Evolutionary conservation across 768 basidiomycete species (phyloP).

Genomic region (Megacollybia marginata): DNA sequence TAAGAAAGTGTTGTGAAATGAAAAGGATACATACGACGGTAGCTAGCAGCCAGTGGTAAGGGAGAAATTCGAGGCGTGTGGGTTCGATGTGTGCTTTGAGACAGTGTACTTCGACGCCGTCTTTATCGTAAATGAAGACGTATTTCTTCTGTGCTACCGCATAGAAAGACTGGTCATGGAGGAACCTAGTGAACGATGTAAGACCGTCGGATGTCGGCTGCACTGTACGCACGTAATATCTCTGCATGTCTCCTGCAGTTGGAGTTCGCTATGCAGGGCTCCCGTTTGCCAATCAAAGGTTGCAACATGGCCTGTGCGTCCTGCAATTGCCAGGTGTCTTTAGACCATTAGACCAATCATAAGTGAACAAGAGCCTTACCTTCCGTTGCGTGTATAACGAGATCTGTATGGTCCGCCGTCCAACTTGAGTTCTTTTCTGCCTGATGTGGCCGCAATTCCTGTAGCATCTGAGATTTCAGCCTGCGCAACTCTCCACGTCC

Average conservation of each 20-base stretch:
- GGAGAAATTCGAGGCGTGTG: constrained; percentile 84
- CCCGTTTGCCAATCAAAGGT: constrained; percentile 94
- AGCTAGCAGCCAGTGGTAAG: constrained; percentile 92
- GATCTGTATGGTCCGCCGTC: constrained; percentile 82
- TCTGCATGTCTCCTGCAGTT: constrained; percentile 82
- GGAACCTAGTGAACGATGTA: constrained; percentile 43
- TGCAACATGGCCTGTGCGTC: constrained; percentile 77
- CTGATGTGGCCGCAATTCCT: constrained; percentile 68
- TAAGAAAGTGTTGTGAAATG: background rate
- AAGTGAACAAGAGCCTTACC: constrained; percentile 37
- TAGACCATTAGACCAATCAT: background rate
- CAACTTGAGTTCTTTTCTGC: constrained; percentile 71
- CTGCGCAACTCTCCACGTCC: constrained; percentile 86
- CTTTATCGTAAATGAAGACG: constrained; percentile 90
- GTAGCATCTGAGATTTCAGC: constrained; percentile 61
- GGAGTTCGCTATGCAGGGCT: constrained; percentile 77
- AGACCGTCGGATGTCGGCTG: background rate
- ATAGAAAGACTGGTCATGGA: constrained; percentile 89
- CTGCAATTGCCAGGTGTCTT: constrained; percentile 84
- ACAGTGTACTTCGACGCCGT: constrained; percentile 88
- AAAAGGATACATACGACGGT: constrained; percentile 52
- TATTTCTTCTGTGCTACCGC: constrained; percentile 97
- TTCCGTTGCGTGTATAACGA: constrained; percentile 86
- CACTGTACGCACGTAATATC: constrained; percentile 75
- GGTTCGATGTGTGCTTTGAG: constrained; percentile 83